These are phyloP conservation scores for Fragilariopsis cylindrus DNA, from an alignment of 108 stramenopile genomes.

Conservation along the genomic window DNA sequence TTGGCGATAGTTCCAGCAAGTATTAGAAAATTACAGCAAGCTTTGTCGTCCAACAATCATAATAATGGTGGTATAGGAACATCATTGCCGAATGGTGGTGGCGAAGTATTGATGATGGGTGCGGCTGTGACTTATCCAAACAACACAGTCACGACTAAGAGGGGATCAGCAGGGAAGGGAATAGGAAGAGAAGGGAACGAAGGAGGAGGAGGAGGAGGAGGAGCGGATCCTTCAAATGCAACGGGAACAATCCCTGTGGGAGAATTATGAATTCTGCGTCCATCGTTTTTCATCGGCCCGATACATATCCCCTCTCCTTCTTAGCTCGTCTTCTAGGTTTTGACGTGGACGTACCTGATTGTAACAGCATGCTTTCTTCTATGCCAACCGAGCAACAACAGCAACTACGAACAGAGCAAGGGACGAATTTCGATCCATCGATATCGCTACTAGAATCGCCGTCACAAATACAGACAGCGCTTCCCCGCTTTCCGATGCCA, in stretches of 20 bases:
- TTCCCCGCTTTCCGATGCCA: slow-evolving; percentile 20
- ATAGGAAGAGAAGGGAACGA: not conserved
- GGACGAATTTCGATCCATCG: no score
- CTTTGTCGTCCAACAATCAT: not conserved
- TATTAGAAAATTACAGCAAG: slow-evolving; percentile 6
- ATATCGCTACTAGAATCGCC: no score
- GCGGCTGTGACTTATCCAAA: not conserved
- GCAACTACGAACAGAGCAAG: no score
- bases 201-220: not conserved
- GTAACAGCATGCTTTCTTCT: not conserved
- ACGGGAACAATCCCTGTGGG: slow-evolving; percentile 44
- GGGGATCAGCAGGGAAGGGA: not conserved
- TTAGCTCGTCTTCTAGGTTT: slow-evolving; percentile 70
- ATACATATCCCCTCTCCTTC: slow-evolving; percentile 78
- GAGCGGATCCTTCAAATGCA: not conserved
- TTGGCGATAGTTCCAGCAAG: slow-evolving; percentile 31
- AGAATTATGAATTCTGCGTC: slow-evolving; percentile 55
- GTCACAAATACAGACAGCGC: not conserved
- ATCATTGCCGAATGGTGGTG: not conserved
- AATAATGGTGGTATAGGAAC: not conserved
- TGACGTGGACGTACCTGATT: slow-evolving; percentile 44
- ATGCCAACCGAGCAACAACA: no score
- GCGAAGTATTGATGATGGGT: not conserved
- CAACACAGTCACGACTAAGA: not conserved
- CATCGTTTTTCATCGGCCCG: slow-evolving; percentile 53